Percentiles rank a stretch among this genome's conserved stretches.
Evolutionary conservation across 2,329 filamentous ascomycete species (phyloP).

Genomic region (Keithomyces neogunnii): DNA sequence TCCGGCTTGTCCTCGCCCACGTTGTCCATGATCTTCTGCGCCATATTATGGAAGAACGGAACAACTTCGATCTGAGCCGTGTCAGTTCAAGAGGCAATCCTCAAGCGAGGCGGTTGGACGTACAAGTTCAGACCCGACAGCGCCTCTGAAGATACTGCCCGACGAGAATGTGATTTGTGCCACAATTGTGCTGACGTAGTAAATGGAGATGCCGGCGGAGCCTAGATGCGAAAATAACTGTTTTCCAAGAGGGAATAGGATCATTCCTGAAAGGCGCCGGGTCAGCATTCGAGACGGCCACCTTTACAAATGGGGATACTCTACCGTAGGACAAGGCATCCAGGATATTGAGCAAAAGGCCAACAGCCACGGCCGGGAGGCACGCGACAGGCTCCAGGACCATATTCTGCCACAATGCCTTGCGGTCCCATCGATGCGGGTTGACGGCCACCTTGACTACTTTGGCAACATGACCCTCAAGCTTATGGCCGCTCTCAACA

Average conservation of each 20-base stretch:
- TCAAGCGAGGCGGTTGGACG: conserved; percentile 14
- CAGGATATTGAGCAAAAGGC: conserved; percentile 81
- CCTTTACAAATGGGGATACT: conserved; percentile 11
- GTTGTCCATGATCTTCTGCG: conserved; percentile 69
- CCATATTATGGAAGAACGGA: conserved; percentile 98
- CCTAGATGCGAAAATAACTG: conserved; percentile 79
- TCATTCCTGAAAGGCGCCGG: conserved; percentile 55
- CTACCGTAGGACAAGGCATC: conserved; percentile 88
- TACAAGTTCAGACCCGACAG: conserved; percentile 88
- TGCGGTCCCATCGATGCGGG: conserved; percentile 65
- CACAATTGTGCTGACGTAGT: conserved; percentile 95
- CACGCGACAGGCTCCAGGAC: conserved; percentile 61
- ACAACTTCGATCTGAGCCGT: conserved; percentile 76
- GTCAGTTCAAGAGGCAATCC: background rate
- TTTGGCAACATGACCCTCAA: conserved; percentile 22
- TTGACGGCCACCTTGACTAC: conserved; percentile 34
- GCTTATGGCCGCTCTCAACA: conserved; percentile 20
- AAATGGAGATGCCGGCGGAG: conserved; percentile 93
- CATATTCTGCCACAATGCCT: conserved; percentile 53
- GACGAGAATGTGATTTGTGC: conserved; percentile 84
- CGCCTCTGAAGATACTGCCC: conserved; percentile 82
- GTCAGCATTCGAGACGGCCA: background rate
- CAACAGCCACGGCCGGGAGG: conserved; percentile 80
- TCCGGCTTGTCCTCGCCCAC: conserved; percentile 76
- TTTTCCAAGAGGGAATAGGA: conserved; percentile 84